phyloP scores from a whole-genome alignment of 495 filamentous ascomycete species.

The Halenospora varia region DNA sequence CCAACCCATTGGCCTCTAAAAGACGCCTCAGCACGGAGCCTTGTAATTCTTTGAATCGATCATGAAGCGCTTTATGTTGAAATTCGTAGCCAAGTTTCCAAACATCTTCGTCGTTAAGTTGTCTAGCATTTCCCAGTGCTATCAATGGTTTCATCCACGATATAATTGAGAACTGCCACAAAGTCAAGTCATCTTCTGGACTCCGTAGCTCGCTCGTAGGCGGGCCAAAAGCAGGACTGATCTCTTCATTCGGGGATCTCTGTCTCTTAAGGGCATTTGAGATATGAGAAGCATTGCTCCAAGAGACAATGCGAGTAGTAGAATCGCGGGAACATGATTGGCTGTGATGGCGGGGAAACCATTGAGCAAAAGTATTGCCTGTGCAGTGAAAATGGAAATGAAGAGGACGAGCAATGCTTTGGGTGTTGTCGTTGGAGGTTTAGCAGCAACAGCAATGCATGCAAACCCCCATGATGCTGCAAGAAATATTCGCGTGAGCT shows the following conservation, averaged over 20 bases:
- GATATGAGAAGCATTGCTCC: conserved; percentile 49
- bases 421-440: conserved; percentile 45
- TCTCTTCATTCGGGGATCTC: conserved; percentile 49
- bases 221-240: conserved; percentile 51
- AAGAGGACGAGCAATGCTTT: conserved; percentile 38
- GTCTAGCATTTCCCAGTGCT: conserved; percentile 50
- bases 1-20: conserved; percentile 67
- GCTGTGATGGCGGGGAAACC: conserved; percentile 21
- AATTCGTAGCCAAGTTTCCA: conserved; percentile 74
- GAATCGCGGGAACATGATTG: conserved; percentile 35
- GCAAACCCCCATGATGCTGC: conserved; percentile 37
- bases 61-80: conserved; percentile 67
- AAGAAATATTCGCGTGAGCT: conserved; percentile 7
- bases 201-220: conserved; percentile 62
- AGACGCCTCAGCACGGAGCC: conserved; percentile 69
- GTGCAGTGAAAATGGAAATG: conserved; percentile 27
- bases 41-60: conserved; percentile 64
- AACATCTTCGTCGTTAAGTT: conserved; percentile 72
- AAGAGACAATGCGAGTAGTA: conserved; percentile 40
- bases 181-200: conserved; percentile 74
- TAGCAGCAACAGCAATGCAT: conserved; percentile 39
- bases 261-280: conserved; percentile 68
- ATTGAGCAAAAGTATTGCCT: conserved; percentile 34
- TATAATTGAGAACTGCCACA: conserved; percentile 80
- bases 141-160: conserved; percentile 81